Base-by-base conservation (phyloP, 1,139 yeast species). In the Suhomyces maxii region DNA sequence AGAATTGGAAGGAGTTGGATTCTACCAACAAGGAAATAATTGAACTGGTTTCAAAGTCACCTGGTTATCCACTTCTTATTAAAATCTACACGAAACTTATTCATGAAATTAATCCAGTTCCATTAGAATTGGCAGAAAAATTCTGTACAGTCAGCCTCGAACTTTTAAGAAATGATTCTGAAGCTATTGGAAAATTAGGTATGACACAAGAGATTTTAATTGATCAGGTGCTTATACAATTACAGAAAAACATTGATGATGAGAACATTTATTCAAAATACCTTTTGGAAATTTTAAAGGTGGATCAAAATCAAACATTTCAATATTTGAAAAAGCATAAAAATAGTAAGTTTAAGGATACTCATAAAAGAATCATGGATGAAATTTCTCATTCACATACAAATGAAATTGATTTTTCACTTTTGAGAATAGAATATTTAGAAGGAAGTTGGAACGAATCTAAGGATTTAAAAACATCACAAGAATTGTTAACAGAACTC, bases 401-500 rank as follows among this genome's bases (percentile, higher is more conserved):
- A 2, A 57, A 61, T 14, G 61, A 60, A 39, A 48, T 58, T 5
- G 68, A 59, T 34, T 65, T 69, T 45, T 53, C 65, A 8, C 51
- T 59, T 3, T 59, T 73, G 9, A 69, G 67, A 40, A 60, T 72
- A 26, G 78, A 74, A 39, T 65, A 67, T 40, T 53, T 72, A 31
- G 79, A 74, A 51, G 60, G 67, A 13, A 51, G 64, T 1, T 64
- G 65, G 41, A 36, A 47, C 14, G 70, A 66, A 51, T 38, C 54
- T 11, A 30, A 36, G 5, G 31, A 33, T 18, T 4, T 32, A 5
- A 51, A 40, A 6, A 34, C 50, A 4, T 36, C 47, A 6, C 45
- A 49, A 3, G 64, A 57, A 37, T 52, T 64, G 18, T 14, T 52
- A 7, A 31, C 40, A 1, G 60, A 57, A 36, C 44, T 55, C 42